phyloP scores from a whole-genome alignment of 164 flowering plant genomes.

The Brasenia schreberi region DNA sequence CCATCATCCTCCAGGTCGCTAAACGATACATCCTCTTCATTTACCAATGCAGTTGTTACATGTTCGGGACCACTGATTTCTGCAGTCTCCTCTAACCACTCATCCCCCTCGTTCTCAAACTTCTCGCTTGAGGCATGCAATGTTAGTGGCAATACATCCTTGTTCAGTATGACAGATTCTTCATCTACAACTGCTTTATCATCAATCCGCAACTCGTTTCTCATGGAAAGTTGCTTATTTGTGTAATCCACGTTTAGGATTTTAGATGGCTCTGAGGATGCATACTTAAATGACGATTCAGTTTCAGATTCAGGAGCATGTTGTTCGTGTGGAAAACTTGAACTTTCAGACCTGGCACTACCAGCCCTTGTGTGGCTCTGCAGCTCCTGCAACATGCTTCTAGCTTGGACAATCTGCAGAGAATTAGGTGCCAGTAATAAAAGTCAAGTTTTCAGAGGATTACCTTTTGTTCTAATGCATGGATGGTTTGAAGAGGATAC shows the following conservation, averaged over 20 bases:
- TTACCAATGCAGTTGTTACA: slow-evolving; percentile 20
- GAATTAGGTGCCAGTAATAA: background rate
- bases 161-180: slow-evolving; percentile 23
- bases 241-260: slow-evolving; percentile 15
- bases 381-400: slow-evolving; percentile 49
- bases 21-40: slow-evolving; percentile 86
- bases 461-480: too few species aligned
- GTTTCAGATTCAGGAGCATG: background rate
- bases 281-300: background rate
- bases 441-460: too few species aligned
- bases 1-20: slow-evolving; percentile 90
- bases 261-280: background rate
- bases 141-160: slow-evolving; percentile 6
- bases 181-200: slow-evolving; percentile 60
- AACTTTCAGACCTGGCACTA: slow-evolving; percentile 14
- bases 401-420: slow-evolving; percentile 67
- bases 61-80: slow-evolving; percentile 35
- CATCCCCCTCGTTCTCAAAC: slow-evolving; percentile 61
- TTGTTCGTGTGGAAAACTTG: background rate
- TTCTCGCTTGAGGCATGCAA: slow-evolving; percentile 10
- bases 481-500: too few species aligned
- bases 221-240: slow-evolving; percentile 37
- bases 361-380: slow-evolving; percentile 20
- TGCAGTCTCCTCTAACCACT: slow-evolving; percentile 63
- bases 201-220: slow-evolving; percentile 32